Evolutionary conservation across 2,329 filamentous ascomycete species (phyloP).

Genomic region (Claviceps paspali): DNA sequence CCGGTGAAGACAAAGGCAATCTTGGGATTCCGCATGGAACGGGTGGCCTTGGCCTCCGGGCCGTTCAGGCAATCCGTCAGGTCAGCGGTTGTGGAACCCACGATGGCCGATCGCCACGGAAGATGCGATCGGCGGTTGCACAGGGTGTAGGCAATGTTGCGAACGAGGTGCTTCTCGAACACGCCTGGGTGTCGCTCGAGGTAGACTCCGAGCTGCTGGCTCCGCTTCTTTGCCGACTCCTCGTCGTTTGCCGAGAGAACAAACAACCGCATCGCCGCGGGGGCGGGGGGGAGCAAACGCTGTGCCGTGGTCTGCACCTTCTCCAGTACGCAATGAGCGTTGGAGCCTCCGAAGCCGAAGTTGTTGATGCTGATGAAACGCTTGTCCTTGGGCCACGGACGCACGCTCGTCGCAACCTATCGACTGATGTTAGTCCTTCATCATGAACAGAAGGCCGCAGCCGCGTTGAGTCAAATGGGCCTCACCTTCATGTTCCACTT

Average conservation of each 20-base stretch:
- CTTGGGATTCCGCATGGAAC: constrained; percentile 8
- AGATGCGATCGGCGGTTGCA: constrained; percentile 28
- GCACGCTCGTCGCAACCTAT: constrained; percentile 25
- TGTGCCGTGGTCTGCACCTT: constrained; percentile 2
- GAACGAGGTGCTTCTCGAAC: constrained; percentile 27
- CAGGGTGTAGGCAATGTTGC: constrained; percentile 32
- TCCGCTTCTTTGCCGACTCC: constrained; percentile 15
- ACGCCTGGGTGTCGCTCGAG: constrained; percentile 26
- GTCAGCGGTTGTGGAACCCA: constrained; percentile 28
- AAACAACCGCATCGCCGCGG: constrained; percentile 20
- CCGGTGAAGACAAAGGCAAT: constrained; percentile 24
- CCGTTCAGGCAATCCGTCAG: constrained; percentile 28
- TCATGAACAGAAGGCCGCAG: too few relatives aligned
- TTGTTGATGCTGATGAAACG: constrained; percentile 34
- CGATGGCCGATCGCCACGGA: constrained; percentile 27
- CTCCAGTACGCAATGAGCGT: constrained; percentile 27
- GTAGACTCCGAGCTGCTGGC: constrained; percentile 20
- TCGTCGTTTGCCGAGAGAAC: constrained; percentile 25
- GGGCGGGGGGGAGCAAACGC: constrained; percentile 7
- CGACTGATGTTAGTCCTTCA: neutral
- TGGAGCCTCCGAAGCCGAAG: constrained; percentile 32
- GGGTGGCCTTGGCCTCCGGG: constrained; percentile 7
- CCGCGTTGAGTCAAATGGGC: too few relatives aligned
- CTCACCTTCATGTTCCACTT: constrained; percentile 35
- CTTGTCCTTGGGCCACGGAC: constrained; percentile 32